phyloP scores from a whole-genome alignment of 768 basidiomycete species.

The Pulveroboletus sp. region DNA sequence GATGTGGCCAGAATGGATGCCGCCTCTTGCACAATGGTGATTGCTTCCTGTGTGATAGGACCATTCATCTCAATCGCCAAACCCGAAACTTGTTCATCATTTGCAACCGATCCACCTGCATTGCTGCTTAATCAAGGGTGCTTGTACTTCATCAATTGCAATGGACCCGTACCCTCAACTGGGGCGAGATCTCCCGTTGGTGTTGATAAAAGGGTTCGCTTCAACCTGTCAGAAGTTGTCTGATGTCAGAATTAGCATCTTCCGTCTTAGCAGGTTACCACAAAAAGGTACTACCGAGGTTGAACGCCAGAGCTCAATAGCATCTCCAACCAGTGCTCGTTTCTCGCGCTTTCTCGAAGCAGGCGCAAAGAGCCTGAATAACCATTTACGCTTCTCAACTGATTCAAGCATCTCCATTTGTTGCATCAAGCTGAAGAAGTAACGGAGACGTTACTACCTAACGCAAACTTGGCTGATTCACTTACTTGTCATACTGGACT shows the following conservation, averaged over 20 bases:
- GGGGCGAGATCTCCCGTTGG: neutral
- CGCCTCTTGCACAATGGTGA: no score
- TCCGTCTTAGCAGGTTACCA: no score
- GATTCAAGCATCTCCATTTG: neutral
- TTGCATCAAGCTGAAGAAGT: neutral
- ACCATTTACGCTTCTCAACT: neutral
- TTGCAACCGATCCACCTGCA: neutral
- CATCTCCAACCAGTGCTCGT: neutral
- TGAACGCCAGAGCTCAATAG: neutral
- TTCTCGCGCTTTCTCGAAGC: neutral
- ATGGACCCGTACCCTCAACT: neutral
- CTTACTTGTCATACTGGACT: slow-evolving; percentile 1
- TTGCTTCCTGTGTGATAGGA: no score
- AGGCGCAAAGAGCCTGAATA: neutral
- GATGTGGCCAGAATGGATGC: neutral
- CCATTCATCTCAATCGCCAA: no score
- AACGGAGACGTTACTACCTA: neutral
- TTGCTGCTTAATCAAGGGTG: neutral
- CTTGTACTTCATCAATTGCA: neutral
- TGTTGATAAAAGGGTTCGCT: neutral
- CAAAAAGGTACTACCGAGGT: neutral
- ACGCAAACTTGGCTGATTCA: neutral
- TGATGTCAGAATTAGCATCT: neutral
- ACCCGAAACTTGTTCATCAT: neutral
- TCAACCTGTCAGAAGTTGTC: slow-evolving; percentile 4